Evolutionary conservation across 768 basidiomycete genomes (phyloP).

Genomic region (Leccinum disarticulatum): DNA sequence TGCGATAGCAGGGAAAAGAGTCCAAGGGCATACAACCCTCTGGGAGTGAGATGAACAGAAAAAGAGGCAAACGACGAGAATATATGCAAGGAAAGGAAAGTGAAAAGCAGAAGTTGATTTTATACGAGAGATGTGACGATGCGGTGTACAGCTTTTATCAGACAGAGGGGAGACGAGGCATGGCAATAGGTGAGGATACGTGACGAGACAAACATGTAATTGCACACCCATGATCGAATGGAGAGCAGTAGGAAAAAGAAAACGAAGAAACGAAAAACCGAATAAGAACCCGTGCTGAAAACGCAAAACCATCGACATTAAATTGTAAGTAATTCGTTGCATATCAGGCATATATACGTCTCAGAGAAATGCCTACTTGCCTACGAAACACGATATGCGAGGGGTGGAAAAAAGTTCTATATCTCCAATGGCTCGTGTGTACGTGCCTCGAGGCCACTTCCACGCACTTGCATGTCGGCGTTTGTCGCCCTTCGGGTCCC

Average conservation of each 20-base stretch:
- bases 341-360: slow-evolving; percentile 28
- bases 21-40: not conserved
- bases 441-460: slow-evolving; percentile 73
- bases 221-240: slow-evolving; percentile 16
- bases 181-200: slow-evolving; percentile 1
- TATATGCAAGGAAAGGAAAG: slow-evolving; percentile 4
- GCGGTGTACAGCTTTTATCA: slow-evolving; percentile 32
- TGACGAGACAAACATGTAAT: slow-evolving; percentile 11
- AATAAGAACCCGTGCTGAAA: slow-evolving; percentile 8
- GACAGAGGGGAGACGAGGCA: slow-evolving; percentile 2
- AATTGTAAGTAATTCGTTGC: slow-evolving; percentile 22
- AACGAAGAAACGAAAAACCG: not conserved
- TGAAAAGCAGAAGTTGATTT: slow-evolving; percentile 13
- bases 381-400: slow-evolving; percentile 7
- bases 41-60: not conserved
- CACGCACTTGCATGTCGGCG: slow-evolving; percentile 47
- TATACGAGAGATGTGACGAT: slow-evolving; percentile 13
- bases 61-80: not conserved
- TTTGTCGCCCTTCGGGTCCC: slow-evolving; percentile 48
- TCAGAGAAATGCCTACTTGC: slow-evolving; percentile 21
- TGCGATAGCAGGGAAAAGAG: not conserved
- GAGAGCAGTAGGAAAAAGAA: slow-evolving; percentile 12
- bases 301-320: slow-evolving; percentile 21
- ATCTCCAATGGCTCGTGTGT: slow-evolving; percentile 88
- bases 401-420: slow-evolving; percentile 35